A percentile compares a stretch with the other conserved stretches of the same genome.
Evolutionary conservation across 768 basidiomycete genomes (phyloP).

Genomic region (Kwoniella europaea): DNA sequence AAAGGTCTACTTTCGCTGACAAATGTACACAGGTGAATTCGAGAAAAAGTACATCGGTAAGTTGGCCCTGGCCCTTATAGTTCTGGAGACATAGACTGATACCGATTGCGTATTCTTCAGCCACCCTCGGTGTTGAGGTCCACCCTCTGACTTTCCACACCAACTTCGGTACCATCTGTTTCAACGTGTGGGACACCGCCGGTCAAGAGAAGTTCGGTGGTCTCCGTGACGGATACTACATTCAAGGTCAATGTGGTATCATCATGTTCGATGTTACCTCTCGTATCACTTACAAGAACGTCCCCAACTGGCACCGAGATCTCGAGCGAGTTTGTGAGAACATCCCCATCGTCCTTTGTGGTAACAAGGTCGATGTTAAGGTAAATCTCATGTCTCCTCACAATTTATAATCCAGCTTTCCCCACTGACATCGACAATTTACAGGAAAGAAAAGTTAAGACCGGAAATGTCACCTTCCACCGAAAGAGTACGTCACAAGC

Average conservation of each 20-base stretch:
- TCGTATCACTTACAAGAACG: slow-evolving; percentile 99
- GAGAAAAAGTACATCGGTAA: slow-evolving; percentile 99
- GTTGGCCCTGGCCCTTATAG: slow-evolving; percentile 39
- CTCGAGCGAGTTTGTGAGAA: slow-evolving; percentile 97
- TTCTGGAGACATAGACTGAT: background rate
- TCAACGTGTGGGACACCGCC: slow-evolving; percentile 99
- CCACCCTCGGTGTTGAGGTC: slow-evolving; percentile 99
- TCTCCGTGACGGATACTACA: slow-evolving; percentile 78
- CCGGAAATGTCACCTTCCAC: slow-evolving; percentile 97
- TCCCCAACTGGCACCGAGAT: slow-evolving; percentile 99
- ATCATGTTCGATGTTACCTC: slow-evolving; percentile 99
- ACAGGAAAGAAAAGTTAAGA: slow-evolving; percentile 99
- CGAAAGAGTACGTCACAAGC: slow-evolving; percentile 70
- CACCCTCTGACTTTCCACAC: slow-evolving; percentile 95
- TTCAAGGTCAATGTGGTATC: slow-evolving; percentile 84
- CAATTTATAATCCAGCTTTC: background rate
- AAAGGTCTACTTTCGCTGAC: slow-evolving; percentile 3
- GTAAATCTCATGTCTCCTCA: slow-evolving; percentile 61
- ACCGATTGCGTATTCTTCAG: slow-evolving; percentile 60
- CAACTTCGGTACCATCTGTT: slow-evolving; percentile 98
- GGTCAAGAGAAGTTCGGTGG: slow-evolving; percentile 99
- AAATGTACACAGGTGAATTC: slow-evolving; percentile 74
- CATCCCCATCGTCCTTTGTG: slow-evolving; percentile 98
- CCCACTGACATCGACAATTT: background rate
- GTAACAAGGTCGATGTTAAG: slow-evolving; percentile 99